phyloP scores from a whole-genome alignment of 495 filamentous ascomycete species.

The Aspergillus taichungensis region DNA sequence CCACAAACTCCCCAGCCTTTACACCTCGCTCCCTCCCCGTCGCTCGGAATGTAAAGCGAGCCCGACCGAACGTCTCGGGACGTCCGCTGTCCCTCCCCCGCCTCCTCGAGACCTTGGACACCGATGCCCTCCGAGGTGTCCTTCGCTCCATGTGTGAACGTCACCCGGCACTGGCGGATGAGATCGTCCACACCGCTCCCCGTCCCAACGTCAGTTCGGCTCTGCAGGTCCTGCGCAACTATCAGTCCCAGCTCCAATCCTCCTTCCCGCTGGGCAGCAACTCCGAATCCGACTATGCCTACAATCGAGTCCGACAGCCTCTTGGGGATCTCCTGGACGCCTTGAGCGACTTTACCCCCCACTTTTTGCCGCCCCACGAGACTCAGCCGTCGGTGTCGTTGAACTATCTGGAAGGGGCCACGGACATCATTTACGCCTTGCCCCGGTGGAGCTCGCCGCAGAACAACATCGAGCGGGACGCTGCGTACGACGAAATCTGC shows the following conservation, averaged over 20 bases:
- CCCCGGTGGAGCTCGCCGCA: conserved; percentile 79
- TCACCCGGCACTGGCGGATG: conserved; percentile 65
- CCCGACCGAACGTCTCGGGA: conserved; percentile 61
- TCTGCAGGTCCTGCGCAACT: conserved; percentile 68
- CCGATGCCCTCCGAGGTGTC: conserved; percentile 68
- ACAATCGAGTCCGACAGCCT: conserved; percentile 81
- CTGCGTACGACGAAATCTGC: conserved; percentile 91
- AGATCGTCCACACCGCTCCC: conserved; percentile 79
- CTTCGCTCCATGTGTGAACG: conserved; percentile 82
- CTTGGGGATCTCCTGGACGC: conserved; percentile 78
- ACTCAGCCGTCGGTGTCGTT: conserved; percentile 68
- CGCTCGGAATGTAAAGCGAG: conserved; percentile 56
- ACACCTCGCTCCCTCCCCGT: conserved; percentile 54
- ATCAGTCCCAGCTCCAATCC: conserved; percentile 65
- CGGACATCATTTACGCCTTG: conserved; percentile 78
- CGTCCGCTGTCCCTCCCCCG: conserved; percentile 73
- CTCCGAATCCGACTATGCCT: conserved; percentile 81
- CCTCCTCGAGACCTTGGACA: conserved; percentile 83
- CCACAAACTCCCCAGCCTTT: conserved; percentile 67
- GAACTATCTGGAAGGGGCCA: conserved; percentile 79
- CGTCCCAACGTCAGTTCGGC: conserved; percentile 74
- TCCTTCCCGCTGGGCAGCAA: conserved; percentile 82
- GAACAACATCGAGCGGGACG: conserved; percentile 84
- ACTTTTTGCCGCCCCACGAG: conserved; percentile 90
- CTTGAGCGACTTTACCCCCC: conserved; percentile 84